phyloP scores from a whole-genome alignment of 1,284 basidiomycete genomes.

The Sporisorium reilianum region DNA sequence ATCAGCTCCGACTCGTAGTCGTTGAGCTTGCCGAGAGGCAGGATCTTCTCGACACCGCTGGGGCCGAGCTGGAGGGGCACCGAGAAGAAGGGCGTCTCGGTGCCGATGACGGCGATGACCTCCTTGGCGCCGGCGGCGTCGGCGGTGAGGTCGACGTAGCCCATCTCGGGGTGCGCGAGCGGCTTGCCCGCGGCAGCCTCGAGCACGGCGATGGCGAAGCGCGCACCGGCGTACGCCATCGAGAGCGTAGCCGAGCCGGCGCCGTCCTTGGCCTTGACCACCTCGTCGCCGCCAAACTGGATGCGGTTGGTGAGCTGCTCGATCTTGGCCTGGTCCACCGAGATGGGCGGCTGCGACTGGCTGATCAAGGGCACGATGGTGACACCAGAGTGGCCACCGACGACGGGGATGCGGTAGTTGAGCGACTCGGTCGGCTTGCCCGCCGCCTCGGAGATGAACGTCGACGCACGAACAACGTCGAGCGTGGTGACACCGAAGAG shows the following conservation, averaged over 20 bases:
- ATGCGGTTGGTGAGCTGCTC: slow-evolving; percentile 83
- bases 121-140: slow-evolving; percentile 62
- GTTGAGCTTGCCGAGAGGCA: slow-evolving; percentile 72
- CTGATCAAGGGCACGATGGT: slow-evolving; percentile 96
- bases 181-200: slow-evolving; percentile 63
- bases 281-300: slow-evolving; percentile 92
- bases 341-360: slow-evolving; percentile 73
- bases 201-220: slow-evolving; percentile 63
- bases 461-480: slow-evolving; percentile 95
- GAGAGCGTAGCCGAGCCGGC: slow-evolving; percentile 89
- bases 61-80: slow-evolving; percentile 66
- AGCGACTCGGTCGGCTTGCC: slow-evolving; percentile 76
- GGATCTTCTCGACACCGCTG: slow-evolving; percentile 73
- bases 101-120: slow-evolving; percentile 57
- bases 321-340: slow-evolving; percentile 71
- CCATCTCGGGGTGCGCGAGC: slow-evolving; percentile 58
- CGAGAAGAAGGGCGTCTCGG: slow-evolving; percentile 64
- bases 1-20: slow-evolving; percentile 72
- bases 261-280: slow-evolving; percentile 89
- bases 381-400: slow-evolving; percentile 95
- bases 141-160: slow-evolving; percentile 64
- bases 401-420: slow-evolving; percentile 78
- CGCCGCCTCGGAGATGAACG: slow-evolving; percentile 87
- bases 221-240: slow-evolving; percentile 81
- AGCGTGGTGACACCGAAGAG: slow-evolving; percentile 98